Evolutionary conservation across 306 rosid genomes (phyloP).

Genomic region (Castanea mollissima): DNA sequence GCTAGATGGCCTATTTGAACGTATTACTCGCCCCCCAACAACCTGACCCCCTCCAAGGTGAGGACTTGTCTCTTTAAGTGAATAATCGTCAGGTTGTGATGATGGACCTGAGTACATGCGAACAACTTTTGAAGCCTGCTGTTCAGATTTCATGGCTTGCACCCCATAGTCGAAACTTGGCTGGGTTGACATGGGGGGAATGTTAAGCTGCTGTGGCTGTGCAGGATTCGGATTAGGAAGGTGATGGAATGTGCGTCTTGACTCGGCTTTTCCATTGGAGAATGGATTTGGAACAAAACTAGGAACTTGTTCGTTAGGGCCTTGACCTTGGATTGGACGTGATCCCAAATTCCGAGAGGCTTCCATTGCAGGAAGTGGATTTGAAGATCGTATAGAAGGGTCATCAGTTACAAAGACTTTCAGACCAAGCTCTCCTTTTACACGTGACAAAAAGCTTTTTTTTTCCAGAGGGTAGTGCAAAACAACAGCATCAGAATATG

Average conservation of each 20-base stretch:
- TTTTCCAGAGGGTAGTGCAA: slow-evolving; percentile 87
- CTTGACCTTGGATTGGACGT: slow-evolving; percentile 27
- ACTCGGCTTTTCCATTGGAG: slow-evolving; percentile 44
- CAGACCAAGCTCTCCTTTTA: slow-evolving; percentile 90
- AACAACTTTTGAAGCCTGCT: slow-evolving; percentile 39
- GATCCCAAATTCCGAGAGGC: slow-evolving; percentile 26
- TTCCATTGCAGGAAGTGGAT: slow-evolving; percentile 73
- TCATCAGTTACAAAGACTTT: slow-evolving; percentile 79
- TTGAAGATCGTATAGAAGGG: slow-evolving; percentile 61
- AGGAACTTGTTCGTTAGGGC: slow-evolving; percentile 27
- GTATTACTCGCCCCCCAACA: slow-evolving; percentile 66
- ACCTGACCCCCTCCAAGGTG: slow-evolving; percentile 81
- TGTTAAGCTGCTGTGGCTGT: slow-evolving; percentile 25
- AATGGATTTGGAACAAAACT: slow-evolving; percentile 30
- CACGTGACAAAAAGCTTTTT: slow-evolving; percentile 48
- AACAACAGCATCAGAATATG: slow-evolving; percentile 74
- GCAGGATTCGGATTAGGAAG: slow-evolving; percentile 46
- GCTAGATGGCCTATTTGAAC: slow-evolving; percentile 38
- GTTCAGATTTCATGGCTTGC: slow-evolving; percentile 63
- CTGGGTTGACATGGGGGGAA: slow-evolving; percentile 25
- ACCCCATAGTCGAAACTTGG: slow-evolving; percentile 42
- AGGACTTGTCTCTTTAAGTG: slow-evolving; percentile 80
- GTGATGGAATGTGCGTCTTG: slow-evolving; percentile 54
- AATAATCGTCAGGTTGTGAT: slow-evolving; percentile 45
- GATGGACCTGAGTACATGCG: slow-evolving; percentile 43